phyloP scores from a whole-genome alignment of 768 basidiomycete species.

The Lactarius akahatsu region DNA sequence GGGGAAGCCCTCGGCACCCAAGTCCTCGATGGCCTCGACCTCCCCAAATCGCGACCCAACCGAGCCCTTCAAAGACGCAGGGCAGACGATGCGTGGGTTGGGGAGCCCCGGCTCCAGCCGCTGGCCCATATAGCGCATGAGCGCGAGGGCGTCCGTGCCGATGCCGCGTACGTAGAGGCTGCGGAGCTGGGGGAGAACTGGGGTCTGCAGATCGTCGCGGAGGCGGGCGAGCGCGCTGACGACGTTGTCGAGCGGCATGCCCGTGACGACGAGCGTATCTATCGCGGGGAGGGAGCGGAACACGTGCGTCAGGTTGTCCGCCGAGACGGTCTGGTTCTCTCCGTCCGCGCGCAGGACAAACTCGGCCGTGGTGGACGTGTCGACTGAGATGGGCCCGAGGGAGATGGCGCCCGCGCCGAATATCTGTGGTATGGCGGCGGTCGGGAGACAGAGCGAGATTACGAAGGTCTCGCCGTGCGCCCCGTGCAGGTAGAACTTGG shows the following conservation, averaged over 20 bases:
- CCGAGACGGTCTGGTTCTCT: constrained; percentile 13
- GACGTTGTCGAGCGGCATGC: constrained; percentile 16
- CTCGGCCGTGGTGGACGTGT: constrained; percentile 12
- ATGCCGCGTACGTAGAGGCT: constrained; percentile 13
- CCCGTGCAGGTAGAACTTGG: constrained; percentile 21
- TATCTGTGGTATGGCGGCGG: constrained; percentile 7
- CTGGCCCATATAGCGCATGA: constrained; percentile 19
- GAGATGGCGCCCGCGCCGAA: neutral
- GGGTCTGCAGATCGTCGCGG: constrained; percentile 12
- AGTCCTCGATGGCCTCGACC: constrained; percentile 18
- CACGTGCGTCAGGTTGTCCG: constrained; percentile 11
- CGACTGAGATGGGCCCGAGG: constrained; percentile 1
- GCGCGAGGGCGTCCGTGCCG: constrained; percentile 11
- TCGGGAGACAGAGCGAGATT: constrained; percentile 14
- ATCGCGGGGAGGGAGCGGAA: constrained; percentile 11
- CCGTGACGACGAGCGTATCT: constrained; percentile 19
- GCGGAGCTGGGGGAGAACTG: constrained; percentile 4
- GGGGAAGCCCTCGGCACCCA: constrained; percentile 8
- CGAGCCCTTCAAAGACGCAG: neutral
- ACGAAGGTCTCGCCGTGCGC: constrained; percentile 10
- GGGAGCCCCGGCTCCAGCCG: constrained; percentile 15
- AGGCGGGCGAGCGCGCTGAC: constrained; percentile 9
- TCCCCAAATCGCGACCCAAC: constrained; percentile 15
- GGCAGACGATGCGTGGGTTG: constrained; percentile 12
- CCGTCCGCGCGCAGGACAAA: constrained; percentile 15